These are phyloP conservation scores for Thielaviopsis populi DNA, from an alignment of 2,329 filamentous ascomycete species.

Conservation along the genomic window DNA sequence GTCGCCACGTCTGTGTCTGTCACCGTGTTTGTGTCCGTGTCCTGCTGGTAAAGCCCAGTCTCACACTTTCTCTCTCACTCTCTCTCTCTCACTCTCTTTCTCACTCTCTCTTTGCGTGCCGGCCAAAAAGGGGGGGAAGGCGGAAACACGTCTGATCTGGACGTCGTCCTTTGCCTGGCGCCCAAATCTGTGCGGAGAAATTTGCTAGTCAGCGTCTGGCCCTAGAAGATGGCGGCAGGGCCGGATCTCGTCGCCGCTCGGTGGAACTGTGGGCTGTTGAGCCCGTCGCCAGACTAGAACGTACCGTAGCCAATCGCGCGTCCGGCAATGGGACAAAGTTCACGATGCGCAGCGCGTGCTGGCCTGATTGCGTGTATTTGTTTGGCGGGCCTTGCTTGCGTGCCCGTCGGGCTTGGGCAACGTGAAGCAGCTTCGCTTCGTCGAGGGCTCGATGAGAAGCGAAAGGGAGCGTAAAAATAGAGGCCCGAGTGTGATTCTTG, in stretches of 20 bases:
- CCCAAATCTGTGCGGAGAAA: not conserved
- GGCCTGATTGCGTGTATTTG: not conserved
- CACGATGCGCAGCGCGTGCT: not conserved
- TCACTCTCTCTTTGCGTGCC: not conserved
- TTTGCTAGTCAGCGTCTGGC: not conserved
- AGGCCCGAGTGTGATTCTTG: not conserved
- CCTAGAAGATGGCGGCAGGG: not conserved
- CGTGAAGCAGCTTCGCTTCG: not conserved
- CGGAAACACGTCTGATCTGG: not conserved
- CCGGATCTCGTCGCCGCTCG: not conserved
- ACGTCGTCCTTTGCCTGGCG: not conserved
- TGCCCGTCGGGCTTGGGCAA: constrained; percentile 1
- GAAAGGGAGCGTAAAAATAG: not conserved
- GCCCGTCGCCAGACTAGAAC: not conserved
- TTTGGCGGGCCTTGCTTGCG: not conserved
- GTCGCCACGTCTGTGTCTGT: not conserved
- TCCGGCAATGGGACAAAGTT: not conserved
- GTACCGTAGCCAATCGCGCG: not conserved
- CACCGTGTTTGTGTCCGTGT: not conserved
- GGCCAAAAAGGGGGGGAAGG: not conserved
- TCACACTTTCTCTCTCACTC: not conserved
- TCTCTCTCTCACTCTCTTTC: not conserved
- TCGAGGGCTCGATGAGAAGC: not conserved
- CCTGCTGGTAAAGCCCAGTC: not conserved
- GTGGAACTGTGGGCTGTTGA: not conserved